A percentile compares a stretch with the other conserved stretches of the same genome.
phyloP scores from a whole-genome alignment of 164 flowering plant genomes.

The Aristolochia fimbriata region DNA sequence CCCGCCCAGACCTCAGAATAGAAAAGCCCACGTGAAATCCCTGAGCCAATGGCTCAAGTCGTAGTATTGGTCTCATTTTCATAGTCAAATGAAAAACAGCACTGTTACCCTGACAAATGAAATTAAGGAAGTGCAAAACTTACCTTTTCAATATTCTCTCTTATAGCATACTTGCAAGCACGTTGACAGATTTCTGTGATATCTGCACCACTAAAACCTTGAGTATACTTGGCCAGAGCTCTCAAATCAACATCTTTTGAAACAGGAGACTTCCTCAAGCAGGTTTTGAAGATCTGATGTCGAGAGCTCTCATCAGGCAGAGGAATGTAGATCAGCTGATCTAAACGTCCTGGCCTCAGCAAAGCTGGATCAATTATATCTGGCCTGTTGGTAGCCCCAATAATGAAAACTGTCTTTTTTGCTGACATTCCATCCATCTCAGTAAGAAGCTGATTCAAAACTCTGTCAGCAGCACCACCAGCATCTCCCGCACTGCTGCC shows the following conservation, averaged over 20 bases:
- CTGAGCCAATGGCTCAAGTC: too few relatives aligned
- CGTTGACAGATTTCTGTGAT: constrained; percentile 89
- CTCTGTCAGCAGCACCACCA: constrained; percentile 91
- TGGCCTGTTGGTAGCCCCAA: constrained; percentile 86
- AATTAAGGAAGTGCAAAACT: neutral
- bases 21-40: too few relatives aligned
- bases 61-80: too few relatives aligned
- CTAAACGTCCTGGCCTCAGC: constrained; percentile 81
- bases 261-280: constrained; percentile 76
- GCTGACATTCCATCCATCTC: constrained; percentile 95
- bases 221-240: constrained; percentile 77
- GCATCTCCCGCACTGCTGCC: constrained; percentile 87
- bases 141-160: constrained; percentile 87
- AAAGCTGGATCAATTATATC: constrained; percentile 84
- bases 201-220: constrained; percentile 91
- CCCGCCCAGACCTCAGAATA: too few relatives aligned
- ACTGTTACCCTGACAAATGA: neutral
- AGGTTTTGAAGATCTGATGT: constrained; percentile 58
- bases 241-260: constrained; percentile 66
- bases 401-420: constrained; percentile 83
- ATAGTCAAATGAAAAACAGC: too few relatives aligned
- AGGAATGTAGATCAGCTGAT: constrained; percentile 81
- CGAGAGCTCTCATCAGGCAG: constrained; percentile 85
- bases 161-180: constrained; percentile 74
- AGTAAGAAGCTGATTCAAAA: constrained; percentile 75